A percentile compares a stretch with the other conserved stretches of the same genome.
Evolutionary conservation across 2,329 filamentous ascomycete species (phyloP).

Genomic region (Hymenoscyphus infarciens): DNA sequence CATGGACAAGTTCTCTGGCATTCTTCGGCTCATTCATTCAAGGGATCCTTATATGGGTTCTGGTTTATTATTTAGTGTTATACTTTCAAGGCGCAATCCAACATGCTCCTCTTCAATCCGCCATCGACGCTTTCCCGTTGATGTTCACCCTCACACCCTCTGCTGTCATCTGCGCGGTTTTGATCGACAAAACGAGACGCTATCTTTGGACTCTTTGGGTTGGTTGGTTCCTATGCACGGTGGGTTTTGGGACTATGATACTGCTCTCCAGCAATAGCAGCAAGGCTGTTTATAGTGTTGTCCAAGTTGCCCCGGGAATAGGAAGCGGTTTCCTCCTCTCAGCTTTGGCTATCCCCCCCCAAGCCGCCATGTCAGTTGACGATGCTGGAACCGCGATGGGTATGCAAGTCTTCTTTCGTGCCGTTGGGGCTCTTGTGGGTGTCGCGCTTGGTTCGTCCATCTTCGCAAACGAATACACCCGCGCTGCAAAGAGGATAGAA

Average conservation of each 20-base stretch:
- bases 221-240: conserved; percentile 58
- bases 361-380: conserved; percentile 27
- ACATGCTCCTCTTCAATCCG: conserved; percentile 48
- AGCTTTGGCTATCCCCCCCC: conserved; percentile 46
- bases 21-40: conserved; percentile 41
- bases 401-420: conserved; percentile 64
- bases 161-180: conserved; percentile 50
- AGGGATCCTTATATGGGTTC: conserved; percentile 50
- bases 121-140: conserved; percentile 52
- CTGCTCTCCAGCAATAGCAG: conserved; percentile 6
- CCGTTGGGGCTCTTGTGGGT: conserved; percentile 59
- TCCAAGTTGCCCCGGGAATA: conserved; percentile 3
- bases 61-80: conserved; percentile 48
- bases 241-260: conserved; percentile 48
- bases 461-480: conserved; percentile 39
- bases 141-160: conserved; percentile 60
- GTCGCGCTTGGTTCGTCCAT: conserved; percentile 62
- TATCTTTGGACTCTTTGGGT: conserved; percentile 52
- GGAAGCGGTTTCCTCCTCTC: conserved; percentile 43
- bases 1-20: conserved; percentile 17
- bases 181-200: conserved; percentile 15
- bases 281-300: not conserved
- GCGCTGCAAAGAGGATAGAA: not conserved
- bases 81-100: conserved; percentile 48
- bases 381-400: conserved; percentile 53